Conservation (phyloP, 805 yeast species). For the Candida ipomoeae region DNA sequence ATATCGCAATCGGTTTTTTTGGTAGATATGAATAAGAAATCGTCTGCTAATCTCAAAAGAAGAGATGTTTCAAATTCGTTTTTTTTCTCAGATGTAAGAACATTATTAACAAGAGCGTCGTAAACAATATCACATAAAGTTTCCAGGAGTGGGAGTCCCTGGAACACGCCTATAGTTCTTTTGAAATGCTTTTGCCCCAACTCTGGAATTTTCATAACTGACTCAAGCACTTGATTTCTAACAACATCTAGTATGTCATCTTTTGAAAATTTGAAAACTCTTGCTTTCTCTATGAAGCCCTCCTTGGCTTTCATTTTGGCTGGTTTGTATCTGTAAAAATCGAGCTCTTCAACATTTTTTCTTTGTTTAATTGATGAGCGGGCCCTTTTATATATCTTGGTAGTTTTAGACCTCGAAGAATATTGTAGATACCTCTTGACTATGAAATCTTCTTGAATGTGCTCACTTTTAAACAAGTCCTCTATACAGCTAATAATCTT, state of each 20-base stretch:
- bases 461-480: constrained; percentile 17
- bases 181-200: constrained; percentile 29
- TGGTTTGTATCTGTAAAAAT: not conserved
- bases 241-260: constrained; percentile 45
- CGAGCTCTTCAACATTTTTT: constrained; percentile 2
- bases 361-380: not conserved
- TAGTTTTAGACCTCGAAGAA: not conserved
- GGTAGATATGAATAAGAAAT: constrained; percentile 68
- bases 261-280: constrained; percentile 35
- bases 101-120: constrained; percentile 51
- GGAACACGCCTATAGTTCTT: constrained; percentile 73
- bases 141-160: constrained; percentile 77
- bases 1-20: constrained; percentile 20
- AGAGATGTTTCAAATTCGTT: constrained; percentile 19
- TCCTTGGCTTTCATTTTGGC: not conserved
- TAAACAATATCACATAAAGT: constrained; percentile 70
- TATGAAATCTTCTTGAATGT: constrained; percentile 11
- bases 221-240: constrained; percentile 48
- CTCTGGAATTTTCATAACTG: constrained; percentile 40
- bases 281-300: constrained; percentile 27
- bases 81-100: constrained; percentile 12
- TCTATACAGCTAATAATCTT: constrained; percentile 35
- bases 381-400: not conserved
- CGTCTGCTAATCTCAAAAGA: constrained; percentile 76
- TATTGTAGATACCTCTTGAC: constrained; percentile 6